These are phyloP conservation scores for Linum trigynum DNA, from an alignment of 345 rosid species.

Conservation along the genomic window DNA sequence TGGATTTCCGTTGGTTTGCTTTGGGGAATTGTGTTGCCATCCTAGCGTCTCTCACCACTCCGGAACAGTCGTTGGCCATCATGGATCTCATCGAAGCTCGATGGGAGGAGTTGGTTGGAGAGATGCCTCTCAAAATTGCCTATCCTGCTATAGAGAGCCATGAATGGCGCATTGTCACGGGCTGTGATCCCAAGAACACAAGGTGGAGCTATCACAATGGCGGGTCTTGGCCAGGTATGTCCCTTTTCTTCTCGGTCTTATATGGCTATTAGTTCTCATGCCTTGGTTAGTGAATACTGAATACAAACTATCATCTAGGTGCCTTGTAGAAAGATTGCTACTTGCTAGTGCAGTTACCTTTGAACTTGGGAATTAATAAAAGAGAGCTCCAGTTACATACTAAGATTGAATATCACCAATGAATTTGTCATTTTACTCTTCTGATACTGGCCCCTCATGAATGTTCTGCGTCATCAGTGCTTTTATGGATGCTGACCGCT, in stretches of 20 bases:
- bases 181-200: conserved; percentile 49
- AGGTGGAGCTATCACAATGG: conserved; percentile 53
- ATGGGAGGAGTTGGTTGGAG: conserved; percentile 49
- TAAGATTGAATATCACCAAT: not conserved
- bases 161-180: conserved; percentile 44
- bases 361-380: too few species aligned
- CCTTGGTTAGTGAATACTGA: too few species aligned
- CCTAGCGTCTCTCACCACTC: conserved; percentile 32
- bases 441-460: not conserved
- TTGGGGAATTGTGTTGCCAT: conserved; percentile 42
- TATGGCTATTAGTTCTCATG: not conserved
- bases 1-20: conserved; percentile 44
- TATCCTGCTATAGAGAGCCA: conserved; percentile 48
- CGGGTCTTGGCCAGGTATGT: conserved; percentile 52
- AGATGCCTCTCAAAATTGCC: conserved; percentile 45
- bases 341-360: too few species aligned
- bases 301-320: too few species aligned
- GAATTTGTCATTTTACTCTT: not conserved
- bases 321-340: too few species aligned
- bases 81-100: conserved; percentile 41
- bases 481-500: conserved; percentile 44
- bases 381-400: too few species aligned
- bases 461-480: conserved; percentile 16
- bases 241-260: not conserved
- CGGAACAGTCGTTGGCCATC: conserved; percentile 31